Conservation (phyloP, 805 yeast species). For the Zygoascus biomembranicola region DNA sequence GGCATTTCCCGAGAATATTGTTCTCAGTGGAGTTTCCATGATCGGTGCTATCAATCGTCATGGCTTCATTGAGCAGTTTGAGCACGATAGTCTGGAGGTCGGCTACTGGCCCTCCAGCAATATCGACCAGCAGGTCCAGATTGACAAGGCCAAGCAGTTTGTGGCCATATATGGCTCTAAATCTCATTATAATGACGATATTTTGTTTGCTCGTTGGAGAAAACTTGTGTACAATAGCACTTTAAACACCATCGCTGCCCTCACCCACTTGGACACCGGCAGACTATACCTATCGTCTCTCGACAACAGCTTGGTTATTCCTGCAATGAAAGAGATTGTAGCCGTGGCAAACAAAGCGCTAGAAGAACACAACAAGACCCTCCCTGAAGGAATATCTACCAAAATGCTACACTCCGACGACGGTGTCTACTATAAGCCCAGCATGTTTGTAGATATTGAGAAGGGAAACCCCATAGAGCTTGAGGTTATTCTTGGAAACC, state of each 20-base stretch:
- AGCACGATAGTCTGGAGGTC: constrained; percentile 41
- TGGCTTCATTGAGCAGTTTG: constrained; percentile 44
- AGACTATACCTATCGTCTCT: constrained; percentile 41
- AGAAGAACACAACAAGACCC: not conserved
- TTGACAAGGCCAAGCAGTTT: constrained; percentile 41
- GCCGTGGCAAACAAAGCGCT: constrained; percentile 43
- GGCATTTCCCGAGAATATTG: constrained; percentile 42
- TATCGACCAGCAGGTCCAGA: constrained; percentile 36
- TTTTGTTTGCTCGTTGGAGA: constrained; percentile 49
- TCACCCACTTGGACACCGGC: constrained; percentile 53
- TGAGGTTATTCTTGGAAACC: constrained; percentile 65
- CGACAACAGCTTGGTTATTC: constrained; percentile 34
- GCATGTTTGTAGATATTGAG: constrained; percentile 62
- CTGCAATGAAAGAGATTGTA: constrained; percentile 62
- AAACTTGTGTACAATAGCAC: constrained; percentile 66
- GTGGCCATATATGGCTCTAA: constrained; percentile 28
- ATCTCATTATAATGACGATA: constrained; percentile 28
- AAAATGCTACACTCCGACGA: constrained; percentile 50
- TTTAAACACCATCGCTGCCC: constrained; percentile 53
- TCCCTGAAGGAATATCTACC: constrained; percentile 44
- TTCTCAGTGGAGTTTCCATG: constrained; percentile 56
- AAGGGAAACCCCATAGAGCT: constrained; percentile 64
- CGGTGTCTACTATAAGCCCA: constrained; percentile 54
- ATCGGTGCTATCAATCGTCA: constrained; percentile 50
- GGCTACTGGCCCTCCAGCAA: constrained; percentile 32